Evolutionary conservation across 2,329 filamentous ascomycete genomes (phyloP), one percentile per base, ranked within the genome.

Genomic region (Sporothrix brunneoviolacea): DNA sequence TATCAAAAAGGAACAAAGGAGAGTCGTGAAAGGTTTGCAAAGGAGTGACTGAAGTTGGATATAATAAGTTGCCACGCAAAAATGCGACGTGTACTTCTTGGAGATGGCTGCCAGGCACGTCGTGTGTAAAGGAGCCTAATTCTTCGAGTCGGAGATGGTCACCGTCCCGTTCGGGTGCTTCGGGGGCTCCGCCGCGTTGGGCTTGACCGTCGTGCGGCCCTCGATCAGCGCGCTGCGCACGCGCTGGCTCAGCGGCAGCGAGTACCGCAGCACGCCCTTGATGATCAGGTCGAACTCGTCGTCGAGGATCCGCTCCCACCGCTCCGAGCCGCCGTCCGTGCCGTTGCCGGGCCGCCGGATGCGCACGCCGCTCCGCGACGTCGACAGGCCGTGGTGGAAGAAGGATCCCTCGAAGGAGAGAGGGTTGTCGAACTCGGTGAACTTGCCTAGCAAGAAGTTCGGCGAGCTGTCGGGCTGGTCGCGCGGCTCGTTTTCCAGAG

Each of bases 241-340:
- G 48, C 74, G 76, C 57, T 79, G 76, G 59, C 79, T 84, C 47
- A 84, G 68, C 3, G 81, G 81, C 30, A 84, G 70, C 27, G 72
- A 79, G 62, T 98, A 98, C 62, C 91, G 90, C 58, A 98, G 75
- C 13, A 93, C 86, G 19, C 93, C 93, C 59, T 93, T 84, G 37
- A 98, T 80, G 54, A 97, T 91, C 43, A 98, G 76, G 58, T 96
- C 89, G 59, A 97, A 98, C 39, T 91, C 88, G 65, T 96, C 87
- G 57, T 94, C 82, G 45, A 96, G 75, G 41, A 97, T 91, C 53
- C 83, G 80, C 64, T 95, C 89, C 93, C 93, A 98, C 12, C 91
- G 82, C 62, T 86, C 82, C 2, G 84, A 84, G 8, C 91, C 93
- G 36, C 87, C 86, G 38, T 89, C 83, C 0, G 93, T 97, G 59